Base-by-base conservation (phyloP, 306 rosid genomes). In the Parietaria judaica region DNA sequence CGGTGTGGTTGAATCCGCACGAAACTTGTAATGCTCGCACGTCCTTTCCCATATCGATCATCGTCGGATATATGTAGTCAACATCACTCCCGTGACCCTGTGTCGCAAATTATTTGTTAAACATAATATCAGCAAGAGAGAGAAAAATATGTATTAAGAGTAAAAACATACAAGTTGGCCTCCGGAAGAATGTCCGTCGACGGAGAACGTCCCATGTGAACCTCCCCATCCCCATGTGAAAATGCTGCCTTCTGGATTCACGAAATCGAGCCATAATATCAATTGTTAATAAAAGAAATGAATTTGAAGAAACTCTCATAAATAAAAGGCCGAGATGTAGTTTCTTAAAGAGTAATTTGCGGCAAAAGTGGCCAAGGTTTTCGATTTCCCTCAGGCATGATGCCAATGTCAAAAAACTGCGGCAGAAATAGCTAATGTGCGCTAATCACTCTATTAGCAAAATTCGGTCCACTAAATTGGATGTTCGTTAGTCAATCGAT, bases 151-250 rank as follows among this genome's bases (percentile, higher is more conserved):
- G 69, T 39, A 36, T 6, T 11, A 65, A 16, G 71, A 74, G 60
- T 44, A 71, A 71, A 69, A 77, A 60, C 79, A 73, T 66, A 91
- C 97, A 95, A 91, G 71, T 78, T 91, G 97, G 62, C 96, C 97
- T 56, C 91, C 95, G 1, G 97, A 91, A 54, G 97, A 91, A 78
- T 74, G 83, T 38, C 92, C 96, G 65, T 64, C 84, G 39, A 72
- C 95, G 34, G 95, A 83, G 76, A 91, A 87, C 50, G 97, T 91
- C 66, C 96, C 97, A 64, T 81, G 75, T 37, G 97, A 85, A 73
- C 97, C 97, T 72, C 96, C 96, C 97, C 97, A 91, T 47, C 97
- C 97, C 97, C 97, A 91, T 59, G 97, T 91, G 80, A 83, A 91
- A 58, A 91, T 62, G 14, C 72, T 75, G 56, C 96, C 95, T 63